Evolutionary conservation across 352 stramenopile genomes (phyloP).

Genomic region (Halophytophthora batemanensis): DNA sequence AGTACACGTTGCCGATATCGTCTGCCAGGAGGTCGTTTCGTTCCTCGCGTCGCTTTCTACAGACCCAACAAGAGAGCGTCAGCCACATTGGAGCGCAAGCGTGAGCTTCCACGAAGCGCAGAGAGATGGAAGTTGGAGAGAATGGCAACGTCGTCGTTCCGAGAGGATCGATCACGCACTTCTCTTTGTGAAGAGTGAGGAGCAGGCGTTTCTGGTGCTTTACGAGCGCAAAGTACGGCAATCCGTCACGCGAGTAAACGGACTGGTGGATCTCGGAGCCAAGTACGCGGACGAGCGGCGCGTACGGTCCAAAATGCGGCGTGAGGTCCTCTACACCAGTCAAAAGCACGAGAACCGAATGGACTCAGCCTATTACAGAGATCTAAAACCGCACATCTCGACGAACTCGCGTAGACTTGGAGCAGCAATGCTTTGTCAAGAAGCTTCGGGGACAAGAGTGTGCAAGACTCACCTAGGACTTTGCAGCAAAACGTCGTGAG

Average conservation of each 20-base stretch:
- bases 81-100: not conserved
- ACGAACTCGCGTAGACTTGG: too few relatives aligned
- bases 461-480: conserved; percentile 33
- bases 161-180: conserved; percentile 20
- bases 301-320: conserved; percentile 54
- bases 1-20: conserved; percentile 56
- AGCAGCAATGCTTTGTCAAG: too few relatives aligned
- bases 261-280: conserved; percentile 38
- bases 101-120: conserved; percentile 1
- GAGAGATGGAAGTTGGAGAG: not conserved
- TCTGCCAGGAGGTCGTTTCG: conserved; percentile 53
- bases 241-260: conserved; percentile 32
- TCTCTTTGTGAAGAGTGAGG: conserved; percentile 41
- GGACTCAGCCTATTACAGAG: too few relatives aligned
- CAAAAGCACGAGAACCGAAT: conserved; percentile 5
- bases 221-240: conserved; percentile 65
- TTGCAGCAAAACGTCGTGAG: conserved; percentile 57
- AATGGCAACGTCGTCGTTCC: too few relatives aligned
- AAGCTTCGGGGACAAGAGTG: too few relatives aligned
- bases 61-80: not conserved
- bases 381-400: too few relatives aligned
- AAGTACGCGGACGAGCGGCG: conserved; percentile 39
- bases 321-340: conserved; percentile 46
- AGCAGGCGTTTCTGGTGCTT: conserved; percentile 62
- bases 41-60: conserved; percentile 33